Base-by-base conservation (phyloP, 106 monocot genomes). In the Dactylorhiza incarnata region DNA sequence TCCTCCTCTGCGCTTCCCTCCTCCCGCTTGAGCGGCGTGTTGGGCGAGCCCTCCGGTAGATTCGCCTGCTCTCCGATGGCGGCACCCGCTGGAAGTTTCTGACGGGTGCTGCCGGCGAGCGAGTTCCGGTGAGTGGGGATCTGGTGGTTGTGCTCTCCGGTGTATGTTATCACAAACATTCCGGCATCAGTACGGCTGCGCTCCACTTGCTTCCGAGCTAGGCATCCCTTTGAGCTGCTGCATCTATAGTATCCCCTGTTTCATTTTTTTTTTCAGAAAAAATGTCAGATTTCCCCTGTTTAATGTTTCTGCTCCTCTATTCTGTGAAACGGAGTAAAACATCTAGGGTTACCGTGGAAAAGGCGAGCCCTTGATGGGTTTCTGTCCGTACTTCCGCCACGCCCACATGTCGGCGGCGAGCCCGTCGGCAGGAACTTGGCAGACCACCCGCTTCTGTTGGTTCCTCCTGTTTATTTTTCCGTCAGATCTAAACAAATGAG, bases 341-440 rank as follows among this genome's bases (percentile, higher is more conserved):
- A 65, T 26, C 5, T 11, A 65, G 12, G 14, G 12, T 37, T 73
- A 95, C 95, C 95, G 72, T 12, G 95, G 95, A 73, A 85, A 85
- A 68, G 95, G 95, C 45, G 95, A 95, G 20, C 92, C 95, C 65
- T 95, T 95, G 77, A 95, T 95, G 76, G 95, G 95, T 72, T 95
- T 95, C 81, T 95, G 95, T 7, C 95, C 95, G 48, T 95, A 95
- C 75, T 95, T 95, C 22, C 95, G 82, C 95, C 95, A 95, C 9
- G 92, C 86, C 95, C 95, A 95, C 75, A 88, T 67, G 79, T 92
- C 92, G n/a, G 85, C 73, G 6, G 92, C 77, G 73, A 83, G 75
- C 3, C 80, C 84, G 59, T 90, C 88, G 2, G 81, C 89, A 3
- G 90, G 87, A 16, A 95, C 83, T 13, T 90, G 86, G 74, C 85